Conservation (phyloP, 495 filamentous ascomycete species). For the Alectoria sarmentosa region DNA sequence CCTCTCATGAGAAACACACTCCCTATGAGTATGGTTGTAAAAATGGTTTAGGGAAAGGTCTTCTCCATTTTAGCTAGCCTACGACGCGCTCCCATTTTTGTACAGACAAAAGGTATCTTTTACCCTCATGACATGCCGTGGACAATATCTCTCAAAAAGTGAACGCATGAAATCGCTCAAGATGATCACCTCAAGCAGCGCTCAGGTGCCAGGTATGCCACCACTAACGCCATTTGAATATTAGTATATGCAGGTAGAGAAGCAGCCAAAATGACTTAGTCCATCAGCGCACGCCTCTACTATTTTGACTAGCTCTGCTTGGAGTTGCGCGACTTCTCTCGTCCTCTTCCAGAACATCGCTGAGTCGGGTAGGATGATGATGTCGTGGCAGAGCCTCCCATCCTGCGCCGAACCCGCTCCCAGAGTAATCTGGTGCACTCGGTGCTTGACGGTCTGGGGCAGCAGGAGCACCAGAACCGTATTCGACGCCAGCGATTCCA, state of each 20-base stretch:
- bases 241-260: not conserved
- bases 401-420: constrained; percentile 55
- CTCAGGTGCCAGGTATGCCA: not conserved
- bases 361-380: constrained; percentile 89
- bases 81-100: not conserved
- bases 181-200: not conserved
- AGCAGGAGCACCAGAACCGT: constrained; percentile 27
- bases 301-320: constrained; percentile 45
- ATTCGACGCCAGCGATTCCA: constrained; percentile 25
- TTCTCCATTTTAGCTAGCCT: not conserved
- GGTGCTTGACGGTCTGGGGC: constrained; percentile 18
- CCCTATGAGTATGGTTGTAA: not conserved
- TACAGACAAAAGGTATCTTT: not conserved
- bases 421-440: constrained; percentile 44
- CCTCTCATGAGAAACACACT: not conserved
- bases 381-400: constrained; percentile 79
- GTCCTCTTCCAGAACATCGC: constrained; percentile 81
- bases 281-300: constrained; percentile 29
- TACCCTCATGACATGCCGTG: not conserved
- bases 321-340: constrained; percentile 53
- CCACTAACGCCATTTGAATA: not conserved
- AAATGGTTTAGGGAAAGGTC: not conserved
- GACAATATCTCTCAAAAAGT: not conserved
- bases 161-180: not conserved
- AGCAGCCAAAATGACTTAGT: not conserved